Base-by-base conservation (phyloP, 2,329 filamentous ascomycete species). In the Exophiala aquamarina region DNA sequence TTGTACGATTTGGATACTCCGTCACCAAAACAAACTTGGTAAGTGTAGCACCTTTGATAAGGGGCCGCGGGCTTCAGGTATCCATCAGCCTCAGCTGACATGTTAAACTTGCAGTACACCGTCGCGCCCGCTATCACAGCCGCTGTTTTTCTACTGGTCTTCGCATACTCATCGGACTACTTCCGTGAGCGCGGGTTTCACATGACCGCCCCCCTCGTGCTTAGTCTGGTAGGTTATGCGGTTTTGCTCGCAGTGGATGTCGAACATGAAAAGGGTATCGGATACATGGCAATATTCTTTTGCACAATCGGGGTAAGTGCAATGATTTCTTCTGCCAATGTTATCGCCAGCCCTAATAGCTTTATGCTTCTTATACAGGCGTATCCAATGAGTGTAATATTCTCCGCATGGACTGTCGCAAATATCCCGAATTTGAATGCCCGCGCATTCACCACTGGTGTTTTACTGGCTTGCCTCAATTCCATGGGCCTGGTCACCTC, bases 1-100 rank as follows among this genome's bases (percentile, higher is more conserved):
- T 20, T 6, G 17, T 19, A 7, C 41, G 41, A 8, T 20, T 43
- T 13, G 57, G 57, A 5, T 59, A 58, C 32, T 48, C 51, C 5
- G 56, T 55, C 9, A 49, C 58, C 29, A 58, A 59, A 41, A 59
- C 57, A 13, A 59, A 59, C 41, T 43, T 55, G 11, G 23, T 26
- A 26, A 26, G 23, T 66, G 58, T 41, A 64, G 61, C 35, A 7
- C 17, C 23, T 26, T 11, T 26, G 6, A 6, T 26, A 6, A 6
- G 23, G 23, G 23, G 11, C 11, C 6, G 23, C 23, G 11, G 6
- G 23, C 11, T 26, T 26, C 6, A 26, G 11, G 23, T 11, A 26
- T 6, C 23, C 11, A n/a, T 52, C 1, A 49, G 41, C 11, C 47
- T 40, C 1, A 41, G 49, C 23, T 48, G 36, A 18, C 49, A 28